phyloP scores from a whole-genome alignment of 2,329 filamentous ascomycete species.

The Paecilomyces dactylethromorphus region DNA sequence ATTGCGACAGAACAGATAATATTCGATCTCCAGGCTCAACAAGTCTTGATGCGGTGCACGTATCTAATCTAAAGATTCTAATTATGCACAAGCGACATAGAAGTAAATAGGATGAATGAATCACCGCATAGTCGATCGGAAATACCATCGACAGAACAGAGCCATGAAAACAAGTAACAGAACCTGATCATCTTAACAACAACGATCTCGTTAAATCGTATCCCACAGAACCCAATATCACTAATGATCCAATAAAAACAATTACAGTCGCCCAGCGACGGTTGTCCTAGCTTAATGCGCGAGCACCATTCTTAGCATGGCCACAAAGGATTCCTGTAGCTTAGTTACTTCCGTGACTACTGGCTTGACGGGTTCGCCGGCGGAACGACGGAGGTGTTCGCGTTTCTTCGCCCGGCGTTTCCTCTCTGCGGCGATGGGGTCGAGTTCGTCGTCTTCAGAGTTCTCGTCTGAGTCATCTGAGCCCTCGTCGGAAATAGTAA shows the following conservation, averaged over 20 bases:
- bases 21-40: background rate
- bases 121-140: background rate
- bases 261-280: background rate
- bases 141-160: background rate
- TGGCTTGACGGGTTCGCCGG: conserved; percentile 80
- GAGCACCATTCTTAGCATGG: conserved; percentile 74
- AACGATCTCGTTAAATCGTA: background rate
- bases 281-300: conserved; percentile 52
- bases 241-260: background rate
- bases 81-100: background rate
- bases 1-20: background rate
- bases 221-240: background rate
- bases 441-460: conserved; percentile 70
- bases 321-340: conserved; percentile 70
- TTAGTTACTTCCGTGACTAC: conserved; percentile 71
- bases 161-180: background rate
- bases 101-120: background rate
- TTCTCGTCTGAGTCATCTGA: conserved; percentile 59
- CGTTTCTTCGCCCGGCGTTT: conserved; percentile 69
- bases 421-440: conserved; percentile 83
- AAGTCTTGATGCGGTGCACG: background rate
- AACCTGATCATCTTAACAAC: background rate
- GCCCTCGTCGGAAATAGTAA: conserved; percentile 69
- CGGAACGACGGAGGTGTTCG: conserved; percentile 70
- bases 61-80: background rate